A percentile compares a stretch with the other conserved stretches of the same genome.
Evolutionary conservation across 176 grass and related monocot genomes (phyloP).

Genomic region (barley (Hordeum vulgare)): MorexV3_pseudomolecules_assembly NC_058520.1:19304342-19304841

Average conservation of each 20-base stretch:
- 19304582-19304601: background rate
- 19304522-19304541: background rate
- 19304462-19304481: background rate
- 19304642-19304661: background rate
- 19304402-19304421: background rate
- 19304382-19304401: background rate
- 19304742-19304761: background rate
- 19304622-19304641: background rate
- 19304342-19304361: background rate
- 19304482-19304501: background rate
- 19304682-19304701: background rate
- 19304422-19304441: background rate
- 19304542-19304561: background rate
- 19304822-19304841: no score
- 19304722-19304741: background rate
- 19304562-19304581: background rate
- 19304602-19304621: background rate
- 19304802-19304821: background rate
- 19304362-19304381: background rate
- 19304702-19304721: background rate
- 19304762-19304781: background rate
- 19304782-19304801: background rate
- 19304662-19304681: background rate
- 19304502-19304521: background rate
- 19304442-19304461: background rate